A percentile compares a stretch with the other conserved stretches of the same genome.
Evolutionary conservation across 176 grass and related monocot genomes (phyloP).

Genomic region (Aegilops tauschii): DNA sequence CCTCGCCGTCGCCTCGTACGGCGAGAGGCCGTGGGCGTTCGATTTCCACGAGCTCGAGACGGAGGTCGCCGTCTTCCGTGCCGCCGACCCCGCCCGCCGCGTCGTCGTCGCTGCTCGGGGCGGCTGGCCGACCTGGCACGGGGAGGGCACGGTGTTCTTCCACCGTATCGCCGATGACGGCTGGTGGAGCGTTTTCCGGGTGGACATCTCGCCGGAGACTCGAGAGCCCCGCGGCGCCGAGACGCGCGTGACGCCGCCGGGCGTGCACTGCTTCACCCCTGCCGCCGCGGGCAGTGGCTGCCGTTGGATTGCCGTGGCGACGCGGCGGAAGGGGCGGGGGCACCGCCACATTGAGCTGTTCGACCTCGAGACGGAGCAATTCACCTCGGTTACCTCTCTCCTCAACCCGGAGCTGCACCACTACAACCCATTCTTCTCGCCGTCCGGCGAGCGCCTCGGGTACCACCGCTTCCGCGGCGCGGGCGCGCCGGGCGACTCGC

Average conservation of each 20-base stretch:
- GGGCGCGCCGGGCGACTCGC: constrained; percentile 31
- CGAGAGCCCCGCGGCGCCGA: constrained; percentile 32
- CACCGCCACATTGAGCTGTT: constrained; percentile 81
- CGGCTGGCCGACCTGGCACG: constrained; percentile 85
- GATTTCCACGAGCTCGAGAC: constrained; percentile 78
- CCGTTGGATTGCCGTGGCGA: constrained; percentile 63
- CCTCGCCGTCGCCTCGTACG: constrained; percentile 85
- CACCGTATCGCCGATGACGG: constrained; percentile 82
- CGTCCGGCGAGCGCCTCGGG: constrained; percentile 42
- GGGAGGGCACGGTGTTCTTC: constrained; percentile 63
- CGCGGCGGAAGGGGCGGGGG: constrained; percentile 52
- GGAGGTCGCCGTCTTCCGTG: constrained; percentile 69
- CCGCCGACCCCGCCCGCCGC: constrained; percentile 42
- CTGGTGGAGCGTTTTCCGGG: constrained; percentile 88
- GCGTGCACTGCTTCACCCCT: constrained; percentile 81
- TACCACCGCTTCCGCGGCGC: constrained; percentile 95
- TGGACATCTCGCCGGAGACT: constrained; percentile 45
- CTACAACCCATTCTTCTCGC: constrained; percentile 93
- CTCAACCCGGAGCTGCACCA: constrained; percentile 70
- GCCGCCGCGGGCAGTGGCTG: constrained; percentile 39
- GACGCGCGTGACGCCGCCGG: constrained; percentile 63
- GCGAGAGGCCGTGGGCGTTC: constrained; percentile 56
- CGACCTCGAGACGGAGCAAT: constrained; percentile 64
- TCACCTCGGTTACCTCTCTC: constrained; percentile 52
- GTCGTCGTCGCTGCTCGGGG: constrained; percentile 30